Evolutionary conservation across 2,329 filamentous ascomycete species (phyloP).

Genomic region (Paraphaeosphaeria sporulosa): DNA sequence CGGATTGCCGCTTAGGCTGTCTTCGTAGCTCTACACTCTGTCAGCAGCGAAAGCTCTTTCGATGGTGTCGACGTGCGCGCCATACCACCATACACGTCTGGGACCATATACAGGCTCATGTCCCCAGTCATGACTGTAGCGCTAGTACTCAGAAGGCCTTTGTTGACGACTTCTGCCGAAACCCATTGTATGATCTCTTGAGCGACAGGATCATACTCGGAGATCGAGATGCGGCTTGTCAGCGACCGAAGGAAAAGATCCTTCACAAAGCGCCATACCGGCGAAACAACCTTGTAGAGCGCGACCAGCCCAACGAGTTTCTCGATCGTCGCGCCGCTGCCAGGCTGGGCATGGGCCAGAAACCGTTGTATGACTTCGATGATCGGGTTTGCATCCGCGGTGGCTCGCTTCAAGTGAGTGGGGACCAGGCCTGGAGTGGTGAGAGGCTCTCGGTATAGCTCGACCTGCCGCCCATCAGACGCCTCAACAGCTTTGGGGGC

Average conservation of each 20-base stretch:
- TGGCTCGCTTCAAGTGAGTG: conserved; percentile 29
- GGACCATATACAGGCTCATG: conserved; percentile 10
- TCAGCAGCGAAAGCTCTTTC: neutral
- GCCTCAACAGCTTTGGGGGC: neutral
- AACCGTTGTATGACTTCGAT: conserved; percentile 41
- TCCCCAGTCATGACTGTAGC: conserved; percentile 33
- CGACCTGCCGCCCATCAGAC: neutral
- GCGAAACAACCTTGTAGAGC: conserved; percentile 31
- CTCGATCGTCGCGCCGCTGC: conserved; percentile 22
- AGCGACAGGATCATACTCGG: conserved; percentile 32
- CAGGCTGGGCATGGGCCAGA: conserved; percentile 29
- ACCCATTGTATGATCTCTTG: conserved; percentile 39
- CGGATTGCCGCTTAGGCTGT: conserved; percentile 9
- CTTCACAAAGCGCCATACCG: conserved; percentile 27
- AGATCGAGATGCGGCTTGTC: conserved; percentile 32
- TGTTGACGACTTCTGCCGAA: conserved; percentile 32
- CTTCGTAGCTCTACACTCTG: neutral
- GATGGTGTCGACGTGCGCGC: neutral
- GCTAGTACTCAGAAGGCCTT: conserved; percentile 26
- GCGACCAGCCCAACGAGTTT: conserved; percentile 33
- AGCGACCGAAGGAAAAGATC: conserved; percentile 27
- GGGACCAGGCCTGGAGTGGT: conserved; percentile 36
- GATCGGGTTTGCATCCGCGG: conserved; percentile 28
- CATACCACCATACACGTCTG: neutral
- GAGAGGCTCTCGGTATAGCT: conserved; percentile 24